Base-by-base conservation (phyloP, 345 rosid species). In the Lepidium aucheri region DNA sequence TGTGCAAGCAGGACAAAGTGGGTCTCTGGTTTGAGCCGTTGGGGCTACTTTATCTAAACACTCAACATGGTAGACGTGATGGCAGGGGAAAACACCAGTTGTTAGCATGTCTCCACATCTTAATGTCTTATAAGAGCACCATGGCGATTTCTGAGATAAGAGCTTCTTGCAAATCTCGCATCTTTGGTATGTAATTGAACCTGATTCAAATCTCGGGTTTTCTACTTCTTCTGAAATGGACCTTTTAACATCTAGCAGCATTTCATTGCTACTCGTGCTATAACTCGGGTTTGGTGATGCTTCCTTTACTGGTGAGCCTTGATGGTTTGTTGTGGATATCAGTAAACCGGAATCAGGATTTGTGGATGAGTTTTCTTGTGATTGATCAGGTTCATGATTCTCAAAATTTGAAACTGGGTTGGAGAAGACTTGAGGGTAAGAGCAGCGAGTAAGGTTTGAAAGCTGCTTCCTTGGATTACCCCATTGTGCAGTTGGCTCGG, bases 31-130 rank as follows among this genome's bases (percentile, higher is more conserved):
- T 68, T 92, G 85, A 53, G 75, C 63, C 57, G 87, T 83, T 12
- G 93, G 83, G 1, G 91, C 84, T 58, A 77, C 69, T 73, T 92
- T 86, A 55, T 92, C 98, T 85, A 92, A 79, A 77, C 98, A 92
- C 65, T 92, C 96, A 4, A 90, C 90, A 70, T 92, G 98, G 76
- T 79, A 92, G 44, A 87, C 86, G 18, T 92, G 98, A 51, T 89
- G 76, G 68, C 96, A 92, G 4, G 90, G 81, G 50, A 92, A 79
- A n/a, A 92, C 77, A 22, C 95, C 95, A 35, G 96, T 84, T 26
- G 69, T 71, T 24, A 95, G 96, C 93, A 87, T 82, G 74, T 89
- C 96, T 28, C 81, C 55, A 36, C 86, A 80, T 79, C 88, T 86
- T 76, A 92, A 24, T 43, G 87, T 84, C 43, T 91, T 84, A 41